Conservation (phyloP, 805 yeast species). For the Barnettozyma sucrosica region DNA sequence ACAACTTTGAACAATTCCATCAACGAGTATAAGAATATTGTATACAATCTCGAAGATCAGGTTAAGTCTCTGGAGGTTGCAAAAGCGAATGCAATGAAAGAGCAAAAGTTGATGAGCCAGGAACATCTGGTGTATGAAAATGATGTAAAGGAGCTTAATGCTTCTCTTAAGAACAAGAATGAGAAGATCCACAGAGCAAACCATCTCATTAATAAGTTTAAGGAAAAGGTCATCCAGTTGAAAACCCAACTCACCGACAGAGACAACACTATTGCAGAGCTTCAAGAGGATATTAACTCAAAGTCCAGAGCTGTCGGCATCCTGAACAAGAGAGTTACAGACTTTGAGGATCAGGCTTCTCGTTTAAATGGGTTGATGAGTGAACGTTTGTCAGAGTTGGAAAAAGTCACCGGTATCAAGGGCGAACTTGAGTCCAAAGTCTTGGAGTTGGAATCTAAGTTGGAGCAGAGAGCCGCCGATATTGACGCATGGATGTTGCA, state of each 20-base stretch:
- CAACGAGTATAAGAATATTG: conserved; percentile 12
- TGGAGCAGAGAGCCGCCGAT: neutral
- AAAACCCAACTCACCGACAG: conserved; percentile 9
- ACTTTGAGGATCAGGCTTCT: conserved; percentile 18
- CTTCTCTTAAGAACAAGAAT: conserved; percentile 10
- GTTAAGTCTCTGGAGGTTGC: conserved; percentile 14
- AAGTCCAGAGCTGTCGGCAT: conserved; percentile 15
- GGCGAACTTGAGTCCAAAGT: neutral
- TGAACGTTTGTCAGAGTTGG: conserved; percentile 13
- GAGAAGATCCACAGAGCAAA: conserved; percentile 14
- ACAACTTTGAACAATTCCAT: conserved; percentile 16
- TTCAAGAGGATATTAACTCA: conserved; percentile 12
- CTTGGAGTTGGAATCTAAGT: neutral
- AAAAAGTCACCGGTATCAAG: neutral
- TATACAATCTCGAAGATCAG: conserved; percentile 19
- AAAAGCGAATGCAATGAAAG: conserved; percentile 16
- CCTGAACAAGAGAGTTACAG: conserved; percentile 12
- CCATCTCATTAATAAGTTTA: conserved; percentile 18
- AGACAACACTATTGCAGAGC: conserved; percentile 6
- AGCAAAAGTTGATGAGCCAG: conserved; percentile 17
- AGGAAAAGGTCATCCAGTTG: conserved; percentile 16
- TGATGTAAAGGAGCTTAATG: conserved; percentile 16
- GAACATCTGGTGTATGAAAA: conserved; percentile 18
- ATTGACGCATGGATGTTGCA: neutral
- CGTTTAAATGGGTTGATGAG: conserved; percentile 5